A percentile compares a stretch with the other conserved stretches of the same genome.
Conservation (phyloP, 2,329 filamentous ascomycete species). For the Xylaria sp. region DNA sequence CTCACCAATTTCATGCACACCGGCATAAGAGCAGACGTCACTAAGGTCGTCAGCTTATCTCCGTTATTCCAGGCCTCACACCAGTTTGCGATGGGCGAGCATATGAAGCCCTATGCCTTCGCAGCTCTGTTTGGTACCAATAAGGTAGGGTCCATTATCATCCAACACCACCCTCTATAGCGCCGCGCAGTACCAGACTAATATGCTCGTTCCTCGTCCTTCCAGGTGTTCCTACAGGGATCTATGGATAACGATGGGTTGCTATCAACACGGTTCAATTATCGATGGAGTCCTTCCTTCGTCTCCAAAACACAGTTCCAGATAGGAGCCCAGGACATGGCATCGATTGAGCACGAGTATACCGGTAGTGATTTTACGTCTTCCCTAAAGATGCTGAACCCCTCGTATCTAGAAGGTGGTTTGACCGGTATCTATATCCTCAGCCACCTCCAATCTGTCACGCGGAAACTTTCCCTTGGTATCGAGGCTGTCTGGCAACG, state of each 20-base stretch:
- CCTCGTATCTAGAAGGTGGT: slow-evolving; percentile 88
- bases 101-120: slow-evolving; percentile 92
- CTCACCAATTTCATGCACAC: slow-evolving; percentile 97
- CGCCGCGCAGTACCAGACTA: slow-evolving; percentile 2
- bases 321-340: slow-evolving; percentile 81
- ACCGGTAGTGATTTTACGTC: slow-evolving; percentile 90
- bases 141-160: slow-evolving; percentile 65
- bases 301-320: slow-evolving; percentile 88
- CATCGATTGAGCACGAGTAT: slow-evolving; percentile 95
- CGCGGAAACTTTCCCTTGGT: slow-evolving; percentile 82
- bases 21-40: slow-evolving; percentile 92
- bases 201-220: slow-evolving; percentile 7
- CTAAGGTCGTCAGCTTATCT: slow-evolving; percentile 91
- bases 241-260: slow-evolving; percentile 92
- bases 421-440: slow-evolving; percentile 94
- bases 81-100: slow-evolving; percentile 92
- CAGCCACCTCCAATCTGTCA: slow-evolving; percentile 92
- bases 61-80: slow-evolving; percentile 98
- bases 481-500: slow-evolving; percentile 93
- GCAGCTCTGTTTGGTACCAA: slow-evolving; percentile 90
- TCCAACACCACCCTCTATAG: slow-evolving; percentile 12
- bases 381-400: slow-evolving; percentile 91
- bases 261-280: slow-evolving; percentile 89
- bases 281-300: slow-evolving; percentile 78
- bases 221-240: slow-evolving; percentile 90